Base-by-base conservation (phyloP, 345 rosid species). In the Sisymbrium irio region DNA sequence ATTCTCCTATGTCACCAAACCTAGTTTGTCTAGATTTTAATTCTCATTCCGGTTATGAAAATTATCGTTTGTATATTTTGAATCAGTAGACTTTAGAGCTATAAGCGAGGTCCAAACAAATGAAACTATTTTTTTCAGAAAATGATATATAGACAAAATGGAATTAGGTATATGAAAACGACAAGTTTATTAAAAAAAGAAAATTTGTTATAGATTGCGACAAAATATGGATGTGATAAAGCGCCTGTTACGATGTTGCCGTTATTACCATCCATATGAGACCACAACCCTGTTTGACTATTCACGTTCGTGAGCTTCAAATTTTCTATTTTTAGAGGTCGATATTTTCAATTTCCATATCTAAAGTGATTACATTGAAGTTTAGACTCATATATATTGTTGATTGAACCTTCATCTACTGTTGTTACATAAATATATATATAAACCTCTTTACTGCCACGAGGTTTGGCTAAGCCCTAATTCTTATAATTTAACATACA, bases 91-190 rank as follows among this genome's bases (percentile, higher is more conserved):
- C 20, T 13, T 13, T 49, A 2, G 3, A 42, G 17, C n/a, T n/a
- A 42, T 14, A 42, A 3, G 55, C 7, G 30, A 4, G 14, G 20
- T 47, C 36, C 36, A 11, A 5, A 22, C 25, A 15, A 45, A 6
- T 51, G 17, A 54, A 54, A 1, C 4, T 22, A n/a, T 22, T 1
- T 54, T n/a, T 54, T 25, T n/a, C 1, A 27, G 25, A 9, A 41
- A 2, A 3, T 7, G 10, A 44, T 15, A 44, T 5, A 17, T 14
- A 27, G 36, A 51, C 15, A 65, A 28, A 19, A 12, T 13, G 57
- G 45, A 65, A 65, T 65, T 45, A 64, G 36, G 14, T 65, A 47
- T 36, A n/a, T 50, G 35, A 37, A 54, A 54, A 49, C 15, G 70
- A 62, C 54, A 18, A 57, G 60, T 8, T 54, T 28, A 28, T 47